Base-by-base conservation (phyloP, 1,284 basidiomycete genomes). In the Stereum hirsutum region DNA sequence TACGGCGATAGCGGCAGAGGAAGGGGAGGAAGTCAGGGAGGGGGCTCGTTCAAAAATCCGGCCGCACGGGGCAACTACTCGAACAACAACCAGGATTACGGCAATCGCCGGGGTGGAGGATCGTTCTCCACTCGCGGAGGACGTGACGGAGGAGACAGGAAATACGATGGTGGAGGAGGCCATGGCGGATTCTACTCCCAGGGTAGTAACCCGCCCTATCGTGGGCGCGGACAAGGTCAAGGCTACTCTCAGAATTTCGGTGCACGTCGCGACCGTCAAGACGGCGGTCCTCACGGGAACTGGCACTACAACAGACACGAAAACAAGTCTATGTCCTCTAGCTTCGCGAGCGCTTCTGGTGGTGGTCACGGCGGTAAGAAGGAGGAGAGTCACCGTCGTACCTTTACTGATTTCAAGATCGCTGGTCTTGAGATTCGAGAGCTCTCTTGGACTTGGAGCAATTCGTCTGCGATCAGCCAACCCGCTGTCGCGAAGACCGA, bases 351-450 rank as follows among this genome's bases (percentile, higher is more conserved):
- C 31, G n/a, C n/a, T n/a, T 50, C 49, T 25, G 53, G 52, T 44
- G 56, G 60, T 42, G 50, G 50, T 54, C 61, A 65, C 47, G 63
- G 60, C 52, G 74, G 78, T 71, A 86, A 85, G 74, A 82, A 81
- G 61, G 80, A 90, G 62, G 76, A 87, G 66, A 76, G 86, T 62
- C n/a, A n/a, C n/a, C 68, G 81, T 54, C 78, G 89, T 47, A 94
- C 91, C 27, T 78, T 96, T 57, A 95, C 92, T 37, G 93, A 96
- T 67, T 97, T 96, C 76, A 89, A 94, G 64, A 92, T 97, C 58
- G 72, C 93, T 54, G 91, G 87, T 20, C 72, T 96, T 54, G 81
- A 89, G 59, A 83, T 95, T 53, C 70, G 66, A 53, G 79, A 80
- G 51, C 63, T 89, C 46, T 65, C 62, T 54, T 89, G 86, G 86